phyloP scores from a whole-genome alignment of 2,329 filamentous ascomycete species.

The Huntiella decipiens region DNA sequence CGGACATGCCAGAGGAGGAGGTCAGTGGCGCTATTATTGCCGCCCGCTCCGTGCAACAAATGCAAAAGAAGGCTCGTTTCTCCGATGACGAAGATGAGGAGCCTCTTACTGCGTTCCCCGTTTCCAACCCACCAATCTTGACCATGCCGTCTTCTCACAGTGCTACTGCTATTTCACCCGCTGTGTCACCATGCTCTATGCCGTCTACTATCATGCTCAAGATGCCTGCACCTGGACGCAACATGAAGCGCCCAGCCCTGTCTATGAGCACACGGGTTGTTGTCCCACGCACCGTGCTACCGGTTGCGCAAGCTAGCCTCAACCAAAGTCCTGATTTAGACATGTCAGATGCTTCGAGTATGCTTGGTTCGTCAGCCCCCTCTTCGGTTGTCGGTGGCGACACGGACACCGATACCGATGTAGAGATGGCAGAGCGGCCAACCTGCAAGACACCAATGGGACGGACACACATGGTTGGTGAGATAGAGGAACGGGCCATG shows the following conservation, averaged over 20 bases:
- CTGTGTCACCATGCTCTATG: background rate
- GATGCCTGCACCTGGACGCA: background rate
- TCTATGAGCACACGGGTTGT: background rate
- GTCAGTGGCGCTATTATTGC: constrained; percentile 26
- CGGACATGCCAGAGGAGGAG: constrained; percentile 18
- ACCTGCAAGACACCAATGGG: no score
- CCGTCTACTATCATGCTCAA: constrained; percentile 1
- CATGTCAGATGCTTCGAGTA: constrained; percentile 7
- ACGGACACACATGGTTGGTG: constrained; percentile 15
- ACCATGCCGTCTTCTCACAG: background rate
- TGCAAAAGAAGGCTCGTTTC: constrained; percentile 9
- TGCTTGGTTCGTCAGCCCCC: background rate
- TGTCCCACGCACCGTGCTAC: constrained; percentile 1
- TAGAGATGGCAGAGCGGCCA: no score
- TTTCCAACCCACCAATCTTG: background rate
- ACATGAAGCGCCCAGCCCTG: background rate
- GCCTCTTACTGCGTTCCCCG: background rate
- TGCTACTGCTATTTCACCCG: background rate
- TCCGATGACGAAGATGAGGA: background rate
- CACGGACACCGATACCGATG: constrained; percentile 7
- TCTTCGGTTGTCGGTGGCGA: constrained; percentile 11
- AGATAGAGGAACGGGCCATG: constrained; percentile 14
- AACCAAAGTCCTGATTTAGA: constrained; percentile 4
- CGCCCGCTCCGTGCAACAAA: constrained; percentile 18
- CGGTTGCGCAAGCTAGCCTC: background rate